Evolutionary conservation across 805 yeast genomes (phyloP), one percentile per base, ranked within the genome.

Genomic region (Zygosaccharomyces gambellarensis): DNA sequence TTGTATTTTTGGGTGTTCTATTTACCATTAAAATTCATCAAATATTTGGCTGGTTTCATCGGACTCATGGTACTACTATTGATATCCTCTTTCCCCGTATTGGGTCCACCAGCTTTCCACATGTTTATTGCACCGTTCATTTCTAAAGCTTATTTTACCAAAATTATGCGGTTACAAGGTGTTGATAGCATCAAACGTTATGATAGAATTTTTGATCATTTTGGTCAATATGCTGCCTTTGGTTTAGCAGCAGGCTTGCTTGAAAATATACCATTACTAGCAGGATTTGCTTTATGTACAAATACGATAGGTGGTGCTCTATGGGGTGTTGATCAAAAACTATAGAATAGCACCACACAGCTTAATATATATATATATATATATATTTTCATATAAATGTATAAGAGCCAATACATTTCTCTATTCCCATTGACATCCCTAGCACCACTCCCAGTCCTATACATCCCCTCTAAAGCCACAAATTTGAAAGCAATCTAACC

Each of bases 21-120:
- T 52, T 46, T 66, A 25, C 68, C 69, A 23, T 49, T 57, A 52
- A 61, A 62, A 49, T 8, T 53, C 8, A 3, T 51, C 5, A 58
- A 59, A 44, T 62, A 62, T 45, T 17, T 51, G 6, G 11, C 49
- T 4, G 62, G 63, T 1, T 46, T 53, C n/a, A 9, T 55, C 0
- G 46, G 50, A 2, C 41, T 59, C 8, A 23, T 48, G 4, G 34
- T 41, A 0, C 45, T 65, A 9, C 42, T 65, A 31, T 36, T 51
- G n/a, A 36, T 64, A 17, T 60, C 68, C 6, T 50, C 55, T 29
- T 43, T 64, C 21, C 70, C 70, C 29, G 42, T 66, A 7, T 17
- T 62, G 7, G 70, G 70, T 2, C 69, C 70, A 10, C 43, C 58
- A n/a, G 6, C 56, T 5, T 66, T 63, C 51, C 53, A 55, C 40